Conservation (phyloP, 441 rosid species). For the Flueggea neowawraea region DNA sequence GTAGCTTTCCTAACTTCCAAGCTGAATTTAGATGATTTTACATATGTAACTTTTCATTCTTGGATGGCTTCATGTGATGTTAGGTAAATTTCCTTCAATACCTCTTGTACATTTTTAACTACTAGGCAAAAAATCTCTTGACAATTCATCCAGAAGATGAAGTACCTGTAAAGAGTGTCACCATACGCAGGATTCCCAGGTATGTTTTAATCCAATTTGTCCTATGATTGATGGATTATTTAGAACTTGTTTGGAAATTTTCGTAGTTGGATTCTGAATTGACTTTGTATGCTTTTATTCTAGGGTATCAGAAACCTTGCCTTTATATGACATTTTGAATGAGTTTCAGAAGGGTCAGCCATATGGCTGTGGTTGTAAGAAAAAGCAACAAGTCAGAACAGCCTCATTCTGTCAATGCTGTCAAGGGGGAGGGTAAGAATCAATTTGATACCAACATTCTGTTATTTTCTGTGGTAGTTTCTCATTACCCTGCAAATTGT, state of each 20-base stretch:
- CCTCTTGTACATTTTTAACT: slow-evolving; percentile 4
- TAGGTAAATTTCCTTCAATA: slow-evolving; percentile 4
- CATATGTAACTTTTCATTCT: background rate
- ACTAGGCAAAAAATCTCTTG: slow-evolving; percentile 80
- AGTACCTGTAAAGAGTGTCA: slow-evolving; percentile 76
- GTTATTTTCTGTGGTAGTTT: background rate
- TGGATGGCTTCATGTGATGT: background rate
- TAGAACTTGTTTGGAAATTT: slow-evolving; percentile 1
- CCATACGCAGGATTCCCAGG: slow-evolving; percentile 92
- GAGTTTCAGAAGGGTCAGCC: slow-evolving; percentile 79
- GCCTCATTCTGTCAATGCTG: slow-evolving; percentile 19
- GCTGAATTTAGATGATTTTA: no score
- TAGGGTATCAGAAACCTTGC: slow-evolving; percentile 52
- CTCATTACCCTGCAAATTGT: background rate
- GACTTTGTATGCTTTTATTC: slow-evolving; percentile 7
- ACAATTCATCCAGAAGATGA: slow-evolving; percentile 86
- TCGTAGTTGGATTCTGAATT: background rate
- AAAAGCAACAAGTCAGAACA: slow-evolving; percentile 31
- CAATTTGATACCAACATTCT: background rate
- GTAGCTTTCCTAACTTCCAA: no score
- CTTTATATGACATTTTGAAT: slow-evolving; percentile 55
- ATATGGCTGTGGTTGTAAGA: slow-evolving; percentile 58
- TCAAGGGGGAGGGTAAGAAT: slow-evolving; percentile 35
- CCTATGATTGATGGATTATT: background rate
- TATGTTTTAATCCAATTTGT: slow-evolving; percentile 16